These are phyloP conservation scores for Talaromyces stipitatus DNA, from an alignment of 495 filamentous ascomycete genomes.

Conservation along the genomic window DNA sequence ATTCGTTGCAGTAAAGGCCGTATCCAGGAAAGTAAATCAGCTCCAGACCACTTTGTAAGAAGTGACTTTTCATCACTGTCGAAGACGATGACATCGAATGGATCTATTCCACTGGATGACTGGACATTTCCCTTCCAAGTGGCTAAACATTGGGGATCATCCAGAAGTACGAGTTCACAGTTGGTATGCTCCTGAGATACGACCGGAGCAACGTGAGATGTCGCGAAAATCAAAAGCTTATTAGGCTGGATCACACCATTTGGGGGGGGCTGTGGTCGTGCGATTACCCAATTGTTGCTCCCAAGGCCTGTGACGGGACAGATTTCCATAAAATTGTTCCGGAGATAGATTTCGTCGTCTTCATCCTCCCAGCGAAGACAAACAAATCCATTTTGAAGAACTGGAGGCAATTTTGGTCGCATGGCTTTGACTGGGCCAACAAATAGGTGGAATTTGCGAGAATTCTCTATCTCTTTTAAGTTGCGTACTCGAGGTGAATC, in stretches of 20 bases:
- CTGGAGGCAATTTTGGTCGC: background rate
- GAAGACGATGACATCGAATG: constrained; percentile 10
- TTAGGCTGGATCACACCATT: background rate
- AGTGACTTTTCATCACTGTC: constrained; percentile 9
- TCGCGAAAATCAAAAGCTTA: background rate
- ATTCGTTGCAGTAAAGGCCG: constrained; percentile 7
- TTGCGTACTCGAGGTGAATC: background rate
- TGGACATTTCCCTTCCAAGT: background rate
- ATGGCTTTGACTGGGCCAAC: background rate
- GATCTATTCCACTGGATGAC: background rate
- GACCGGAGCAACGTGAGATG: background rate
- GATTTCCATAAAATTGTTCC: background rate
- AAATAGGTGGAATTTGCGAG: constrained; percentile 1
- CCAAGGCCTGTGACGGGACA: background rate
- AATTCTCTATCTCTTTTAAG: background rate
- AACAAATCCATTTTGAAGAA: background rate
- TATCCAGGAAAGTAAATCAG: constrained; percentile 11
- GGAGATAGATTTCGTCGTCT: background rate
- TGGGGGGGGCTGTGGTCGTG: background rate
- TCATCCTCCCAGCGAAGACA: constrained; percentile 2
- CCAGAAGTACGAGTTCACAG: background rate
- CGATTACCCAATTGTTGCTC: background rate
- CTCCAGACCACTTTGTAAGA: constrained; percentile 12
- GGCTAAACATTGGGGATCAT: background rate
- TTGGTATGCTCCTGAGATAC: background rate